Evolutionary conservation across 106 monocot species (phyloP), one percentile per base, ranked within the genome.

Genomic region (Allium sativum): DNA sequence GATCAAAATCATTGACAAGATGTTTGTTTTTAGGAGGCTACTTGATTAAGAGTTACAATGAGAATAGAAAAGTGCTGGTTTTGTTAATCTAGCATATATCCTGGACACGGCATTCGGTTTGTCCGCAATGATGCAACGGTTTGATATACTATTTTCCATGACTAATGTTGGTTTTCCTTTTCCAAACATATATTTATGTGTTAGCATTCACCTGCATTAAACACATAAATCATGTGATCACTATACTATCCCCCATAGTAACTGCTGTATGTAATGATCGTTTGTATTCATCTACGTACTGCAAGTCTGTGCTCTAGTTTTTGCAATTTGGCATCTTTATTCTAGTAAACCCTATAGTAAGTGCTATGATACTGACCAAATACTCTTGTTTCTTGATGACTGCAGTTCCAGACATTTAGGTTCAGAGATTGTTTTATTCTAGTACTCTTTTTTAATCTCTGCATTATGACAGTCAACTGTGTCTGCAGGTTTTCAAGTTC

Each of bases 51-150:
- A 66, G 7, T 16, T 18, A 66, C 52, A 66, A 66, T 66, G 66
- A 54, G 66, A 54, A 54, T 66, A 44, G 66, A 55, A 19, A 93
- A 93, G 81, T 93, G 92, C 50, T 93, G 92, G 92, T 93, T 92
- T 59, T 93, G 93, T 48, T 93, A 88, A 12, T 93, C 93, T 9
- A 88, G 74, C 52, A 60, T 88, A 56, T 93, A 85, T 54, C 84
- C 88, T 11, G 92, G 93, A 10, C 88, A 93, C 63, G 88, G 88
- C 42, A 93, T 93, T 73, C 93, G 88, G 57, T 93, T 93, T 67
- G 93, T 93, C 20, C 74, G 84, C n/a, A 93, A 93, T 31, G 93
- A 88, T 74, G 93, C 84, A 12, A 93, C 82, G 93, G 87, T 59
- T 59, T 16, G 17, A 59, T 59, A 11, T 9, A 42, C 14, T 50